Base-by-base conservation (phyloP, 2,329 filamentous ascomycete species). In the Catunica adiposa region DNA sequence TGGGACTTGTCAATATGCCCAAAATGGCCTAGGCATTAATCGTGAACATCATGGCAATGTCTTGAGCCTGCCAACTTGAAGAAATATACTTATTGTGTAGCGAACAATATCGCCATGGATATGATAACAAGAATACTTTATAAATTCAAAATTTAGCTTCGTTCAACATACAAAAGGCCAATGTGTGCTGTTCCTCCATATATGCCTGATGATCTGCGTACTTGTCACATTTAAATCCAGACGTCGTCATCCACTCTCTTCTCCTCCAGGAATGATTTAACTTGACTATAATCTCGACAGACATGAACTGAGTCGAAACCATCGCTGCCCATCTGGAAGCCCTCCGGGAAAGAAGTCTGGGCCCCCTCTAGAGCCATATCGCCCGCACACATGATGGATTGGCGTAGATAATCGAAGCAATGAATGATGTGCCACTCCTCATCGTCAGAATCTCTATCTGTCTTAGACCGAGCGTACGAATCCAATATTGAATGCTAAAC, bases 321-420 rank as follows among this genome's bases (percentile, higher is more conserved):
- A 53, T 72, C 70, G 50, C 66, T 69, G 3, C 69, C 70, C 3
- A 61, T 63, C 26, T 53, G 34, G 17, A 67, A 64, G 0, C 64
- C 66, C 1, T 63, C 59, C 0, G 69, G 69, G 47, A 71, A 70
- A 0, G 66, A 67, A 1, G 69, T 69, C 58, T 71, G 65, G 55
- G 69, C 63, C 17, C 69, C 70, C 63, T 73, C 71, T 48, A 73
- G 63, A 1, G 70, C 70, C 58, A 70, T 71, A 59, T 73, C 71
- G 53, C 69, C 68, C 26, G 64, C 67, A 62, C 71, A 73, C 66
- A 73, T 68, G 58, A 74, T 69, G 40, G 69, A 69, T 62, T 73
- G 69, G 9, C 71, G 65, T 63, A 74, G 67, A 62, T 73, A 73
- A 61, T 70, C 68, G 62, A 73, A 71, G 65, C 71, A 74, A 64